phyloP scores from a whole-genome alignment of 768 basidiomycete species.

The Lactifluus volemus region DNA sequence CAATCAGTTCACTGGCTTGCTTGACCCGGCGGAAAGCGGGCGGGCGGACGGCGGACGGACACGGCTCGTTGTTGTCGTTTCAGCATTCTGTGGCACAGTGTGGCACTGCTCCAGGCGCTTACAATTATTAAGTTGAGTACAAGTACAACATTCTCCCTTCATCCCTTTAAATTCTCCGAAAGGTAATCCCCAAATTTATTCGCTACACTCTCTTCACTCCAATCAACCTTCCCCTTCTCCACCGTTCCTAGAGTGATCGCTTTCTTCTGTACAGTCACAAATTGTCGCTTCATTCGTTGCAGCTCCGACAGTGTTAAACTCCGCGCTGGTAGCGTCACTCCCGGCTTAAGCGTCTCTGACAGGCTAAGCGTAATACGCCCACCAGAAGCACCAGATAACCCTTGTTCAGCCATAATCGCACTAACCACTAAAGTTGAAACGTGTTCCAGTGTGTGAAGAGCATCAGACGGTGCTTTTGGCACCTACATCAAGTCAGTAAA shows the following conservation, averaged over 20 bases:
- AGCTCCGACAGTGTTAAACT: conserved; percentile 77
- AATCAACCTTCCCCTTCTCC: conserved; percentile 68
- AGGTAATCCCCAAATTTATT: conserved; percentile 62
- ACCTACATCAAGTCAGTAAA: conserved; percentile 37
- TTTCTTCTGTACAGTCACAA: conserved; percentile 82
- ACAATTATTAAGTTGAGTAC: no score
- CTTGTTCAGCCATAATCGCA: conserved; percentile 59
- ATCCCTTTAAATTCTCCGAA: conserved; percentile 52
- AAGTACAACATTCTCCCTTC: no score
- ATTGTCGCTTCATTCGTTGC: conserved; percentile 86
- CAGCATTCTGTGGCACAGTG: not conserved
- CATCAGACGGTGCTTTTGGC: conserved; percentile 78
- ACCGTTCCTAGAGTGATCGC: conserved; percentile 77
- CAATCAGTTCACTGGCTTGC: not conserved
- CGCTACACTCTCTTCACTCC: conserved; percentile 65
- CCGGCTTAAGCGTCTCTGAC: conserved; percentile 34
- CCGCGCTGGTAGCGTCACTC: conserved; percentile 57
- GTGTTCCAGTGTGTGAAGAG: conserved; percentile 76
- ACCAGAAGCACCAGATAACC: conserved; percentile 42
- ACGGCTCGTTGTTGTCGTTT: not conserved
- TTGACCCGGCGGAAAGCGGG: not conserved
- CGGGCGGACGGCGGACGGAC: not conserved
- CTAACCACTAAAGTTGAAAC: conserved; percentile 63
- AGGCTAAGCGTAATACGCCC: conserved; percentile 43
- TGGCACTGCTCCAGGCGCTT: not conserved